Percentiles rank a stretch among this genome's conserved stretches.
Evolutionary conservation across 495 filamentous ascomycete species (phyloP).

Genomic region (Tuber umbilicatum): DNA sequence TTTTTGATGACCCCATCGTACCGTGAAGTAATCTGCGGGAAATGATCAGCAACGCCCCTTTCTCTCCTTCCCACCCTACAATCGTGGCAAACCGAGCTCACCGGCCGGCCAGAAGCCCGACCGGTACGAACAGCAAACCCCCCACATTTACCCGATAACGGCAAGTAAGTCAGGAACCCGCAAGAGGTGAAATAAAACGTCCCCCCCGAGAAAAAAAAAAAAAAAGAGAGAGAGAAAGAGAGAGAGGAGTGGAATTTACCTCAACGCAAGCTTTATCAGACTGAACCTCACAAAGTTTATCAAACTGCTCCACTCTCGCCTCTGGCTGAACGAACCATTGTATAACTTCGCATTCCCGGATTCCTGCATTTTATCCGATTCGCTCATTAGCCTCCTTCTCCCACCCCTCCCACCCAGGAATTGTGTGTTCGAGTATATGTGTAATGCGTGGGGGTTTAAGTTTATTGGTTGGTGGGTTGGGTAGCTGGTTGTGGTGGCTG

Average conservation of each 20-base stretch:
- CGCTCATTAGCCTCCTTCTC: neutral
- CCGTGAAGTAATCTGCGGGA: constrained; percentile 71
- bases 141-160: neutral
- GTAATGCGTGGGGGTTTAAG: neutral
- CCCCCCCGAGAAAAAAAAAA: neutral
- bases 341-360: constrained; percentile 96
- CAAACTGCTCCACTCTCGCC: constrained; percentile 94
- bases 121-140: constrained; percentile 15
- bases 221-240: too few relatives aligned
- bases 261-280: constrained; percentile 98
- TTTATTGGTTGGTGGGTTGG: neutral
- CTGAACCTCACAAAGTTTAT: constrained; percentile 94
- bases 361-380: constrained; percentile 53
- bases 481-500: neutral
- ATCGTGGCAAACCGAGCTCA: neutral
- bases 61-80: neutral
- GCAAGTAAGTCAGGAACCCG: neutral
- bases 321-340: constrained; percentile 99
- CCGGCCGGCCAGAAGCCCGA: constrained; percentile 16
- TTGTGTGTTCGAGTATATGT: neutral
- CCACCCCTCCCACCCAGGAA: neutral
- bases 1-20: constrained; percentile 96
- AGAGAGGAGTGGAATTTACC: constrained; percentile 43
- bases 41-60: neutral
- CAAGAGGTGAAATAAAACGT: neutral